Percentiles rank a stretch among this genome's conserved stretches.
Conservation (phyloP, 176 grass and related monocot genomes). For the Pontederia paniculata region DNA sequence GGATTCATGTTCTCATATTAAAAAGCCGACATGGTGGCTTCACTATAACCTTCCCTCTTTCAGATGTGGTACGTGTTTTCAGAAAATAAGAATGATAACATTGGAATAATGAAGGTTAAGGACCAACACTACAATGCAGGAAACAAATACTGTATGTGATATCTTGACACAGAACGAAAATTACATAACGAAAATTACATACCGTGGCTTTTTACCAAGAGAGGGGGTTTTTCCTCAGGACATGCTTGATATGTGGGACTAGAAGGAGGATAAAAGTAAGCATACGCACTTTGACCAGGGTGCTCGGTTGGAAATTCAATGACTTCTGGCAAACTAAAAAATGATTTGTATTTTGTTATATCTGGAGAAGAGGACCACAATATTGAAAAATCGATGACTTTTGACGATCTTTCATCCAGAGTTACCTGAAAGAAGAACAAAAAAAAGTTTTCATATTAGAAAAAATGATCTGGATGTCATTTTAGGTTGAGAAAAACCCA, state of each 20-base stretch:
- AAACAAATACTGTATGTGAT: background rate
- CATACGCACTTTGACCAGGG: conserved; percentile 71
- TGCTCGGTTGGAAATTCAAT: conserved; percentile 68
- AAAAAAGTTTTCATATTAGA: background rate
- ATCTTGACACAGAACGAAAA: conserved; percentile 11
- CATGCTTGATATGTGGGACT: conserved; percentile 57
- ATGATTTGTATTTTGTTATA: conserved; percentile 40
- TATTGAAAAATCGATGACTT: conserved; percentile 50
- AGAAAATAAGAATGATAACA: background rate
- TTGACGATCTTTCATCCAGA: conserved; percentile 47
- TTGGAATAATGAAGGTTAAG: too few relatives aligned
- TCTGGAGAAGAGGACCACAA: conserved; percentile 73
- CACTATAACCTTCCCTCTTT: too few relatives aligned
- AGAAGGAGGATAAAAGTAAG: conserved; percentile 76
- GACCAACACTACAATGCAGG: background rate
- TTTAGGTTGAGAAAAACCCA: background rate
- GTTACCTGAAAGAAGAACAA: conserved; percentile 36
- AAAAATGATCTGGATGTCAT: background rate
- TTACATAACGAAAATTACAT: conserved; percentile 16
- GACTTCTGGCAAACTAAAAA: conserved; percentile 65
- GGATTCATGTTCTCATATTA: too few relatives aligned
- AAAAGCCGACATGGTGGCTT: too few relatives aligned
- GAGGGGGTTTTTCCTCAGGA: conserved; percentile 68
- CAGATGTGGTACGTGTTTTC: too few relatives aligned
- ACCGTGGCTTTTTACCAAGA: conserved; percentile 96